Base-by-base conservation (phyloP, 2,329 filamentous ascomycete genomes). In the Epichloe hybrida region DNA sequence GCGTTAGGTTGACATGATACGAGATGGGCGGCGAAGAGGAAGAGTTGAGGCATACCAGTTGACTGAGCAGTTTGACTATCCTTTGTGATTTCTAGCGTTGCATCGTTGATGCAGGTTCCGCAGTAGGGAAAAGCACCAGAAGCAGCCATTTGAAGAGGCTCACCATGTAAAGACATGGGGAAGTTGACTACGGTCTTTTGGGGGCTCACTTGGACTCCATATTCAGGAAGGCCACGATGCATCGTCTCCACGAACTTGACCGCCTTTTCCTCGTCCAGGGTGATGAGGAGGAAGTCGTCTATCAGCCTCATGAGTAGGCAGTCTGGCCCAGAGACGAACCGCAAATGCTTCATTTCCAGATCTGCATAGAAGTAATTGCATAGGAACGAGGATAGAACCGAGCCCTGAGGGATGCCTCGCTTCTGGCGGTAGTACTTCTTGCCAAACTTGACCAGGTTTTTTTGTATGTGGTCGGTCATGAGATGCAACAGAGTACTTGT, bases 301-400 rank as follows among this genome's bases (percentile, higher is more conserved):
- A 95, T 87, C 9, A 96, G 75, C 15, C 93, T 78, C 49, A 97
- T 66, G 7, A 98, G 72, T 3, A 96, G 66, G 46, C 78, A 83
- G 36, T 83, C 71, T 11, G 61, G 52, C 0, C 54, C 54, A 9
- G 68, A 61, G 15, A 93, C 67, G 61, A 96, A 97, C 0, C 61
- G 62, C 2, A 97, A 71, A 13, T 83, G 71, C 27, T 81, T 73
- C 6, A 68, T 68, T 65, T 98, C 93, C 1, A 97, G 77, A 55
- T 93, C 82, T 5, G 87, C 90, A 62, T 98, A 98, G 66, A 97
- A 96, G 67, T 95, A 91, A 67, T 89, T 97, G 72, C 93, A 97
- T 5, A 98, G 73, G 40, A 89, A 73, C 42, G 84, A 86, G 0
- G 90, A 96, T 5, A 98, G 64, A 1, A 96, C 77, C 0, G 90